Conservation (phyloP, 371 early-diverging fungal species). For the Fennellomyces sp. region DNA sequence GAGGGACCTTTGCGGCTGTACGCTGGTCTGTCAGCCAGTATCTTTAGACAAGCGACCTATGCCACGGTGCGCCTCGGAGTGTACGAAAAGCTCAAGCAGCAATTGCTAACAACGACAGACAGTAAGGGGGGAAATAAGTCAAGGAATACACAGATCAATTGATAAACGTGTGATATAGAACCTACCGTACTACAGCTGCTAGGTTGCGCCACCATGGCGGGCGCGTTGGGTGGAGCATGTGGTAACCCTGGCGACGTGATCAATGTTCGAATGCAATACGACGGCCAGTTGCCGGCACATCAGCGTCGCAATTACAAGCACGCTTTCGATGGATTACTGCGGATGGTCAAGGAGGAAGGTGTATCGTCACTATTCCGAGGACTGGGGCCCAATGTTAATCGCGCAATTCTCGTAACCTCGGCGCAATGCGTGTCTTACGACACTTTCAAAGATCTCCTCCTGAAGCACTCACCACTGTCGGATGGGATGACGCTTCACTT, state of each 20-base stretch:
- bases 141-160: background rate
- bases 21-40: conserved; percentile 62
- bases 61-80: conserved; percentile 67
- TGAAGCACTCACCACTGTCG: conserved; percentile 38
- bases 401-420: conserved; percentile 68
- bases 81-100: conserved; percentile 57
- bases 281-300: conserved; percentile 61
- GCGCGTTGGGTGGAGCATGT: conserved; percentile 64
- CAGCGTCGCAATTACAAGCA: conserved; percentile 65
- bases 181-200: conserved; percentile 47
- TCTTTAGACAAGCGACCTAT: conserved; percentile 69
- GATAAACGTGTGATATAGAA: conserved; percentile 11
- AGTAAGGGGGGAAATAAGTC: background rate
- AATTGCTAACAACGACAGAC: background rate
- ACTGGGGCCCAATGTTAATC: conserved; percentile 59
- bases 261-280: conserved; percentile 74
- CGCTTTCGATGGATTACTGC: conserved; percentile 63
- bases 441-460: conserved; percentile 52
- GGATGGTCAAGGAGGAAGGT: conserved; percentile 63
- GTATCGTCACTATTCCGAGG: conserved; percentile 58
- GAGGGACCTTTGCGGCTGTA: conserved; percentile 54
- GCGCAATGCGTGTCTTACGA: conserved; percentile 67
- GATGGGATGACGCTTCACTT: conserved; percentile 73
- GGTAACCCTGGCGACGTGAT: conserved; percentile 77
- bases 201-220: conserved; percentile 56